Conservation (phyloP, 1,284 basidiomycete genomes). For the Fomitopsis schrenkii region DNA sequence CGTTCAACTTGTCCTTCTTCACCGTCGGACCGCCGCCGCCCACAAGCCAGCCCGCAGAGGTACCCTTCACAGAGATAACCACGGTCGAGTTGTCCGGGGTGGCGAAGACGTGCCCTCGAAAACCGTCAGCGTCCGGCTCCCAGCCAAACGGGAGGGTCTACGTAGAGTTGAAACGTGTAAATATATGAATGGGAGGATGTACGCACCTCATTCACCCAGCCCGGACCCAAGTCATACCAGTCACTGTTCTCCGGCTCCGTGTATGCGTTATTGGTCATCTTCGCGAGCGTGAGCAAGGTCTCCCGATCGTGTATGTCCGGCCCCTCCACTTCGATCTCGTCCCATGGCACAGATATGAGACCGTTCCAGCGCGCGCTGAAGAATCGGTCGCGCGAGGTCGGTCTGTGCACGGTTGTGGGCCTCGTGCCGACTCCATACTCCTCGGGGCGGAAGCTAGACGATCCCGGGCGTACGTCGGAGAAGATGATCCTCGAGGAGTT, state of each 20-base stretch:
- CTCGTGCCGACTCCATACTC: slow-evolving; percentile 5
- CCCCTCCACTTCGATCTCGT: slow-evolving; percentile 49
- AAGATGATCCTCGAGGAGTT: slow-evolving; percentile 17
- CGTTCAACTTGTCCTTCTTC: slow-evolving; percentile 91
- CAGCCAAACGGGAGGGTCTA: slow-evolving; percentile 90
- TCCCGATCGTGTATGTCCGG: slow-evolving; percentile 78
- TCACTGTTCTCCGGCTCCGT: slow-evolving; percentile 43
- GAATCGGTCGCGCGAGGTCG: slow-evolving; percentile 43
- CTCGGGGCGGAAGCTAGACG: background rate
- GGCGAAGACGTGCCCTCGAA: slow-evolving; percentile 87
- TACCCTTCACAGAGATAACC: slow-evolving; percentile 92
- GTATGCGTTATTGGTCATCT: slow-evolving; percentile 92
- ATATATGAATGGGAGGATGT: background rate
- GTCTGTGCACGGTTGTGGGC: slow-evolving; percentile 21
- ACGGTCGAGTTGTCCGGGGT: slow-evolving; percentile 82
- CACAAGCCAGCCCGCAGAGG: slow-evolving; percentile 69
- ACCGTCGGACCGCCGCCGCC: slow-evolving; percentile 83
- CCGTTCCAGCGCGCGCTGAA: slow-evolving; percentile 38
- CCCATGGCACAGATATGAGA: slow-evolving; percentile 44
- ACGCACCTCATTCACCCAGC: slow-evolving; percentile 59
- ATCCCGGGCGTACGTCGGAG: slow-evolving; percentile 11
- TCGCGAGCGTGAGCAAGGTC: slow-evolving; percentile 80
- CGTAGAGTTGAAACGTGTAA: background rate
- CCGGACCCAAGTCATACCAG: slow-evolving; percentile 75
- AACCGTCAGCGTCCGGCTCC: slow-evolving; percentile 84